These are phyloP conservation scores for Phalaenopsis aphrodite DNA, from an alignment of 106 monocot genomes.

Conservation along the genomic window DNA sequence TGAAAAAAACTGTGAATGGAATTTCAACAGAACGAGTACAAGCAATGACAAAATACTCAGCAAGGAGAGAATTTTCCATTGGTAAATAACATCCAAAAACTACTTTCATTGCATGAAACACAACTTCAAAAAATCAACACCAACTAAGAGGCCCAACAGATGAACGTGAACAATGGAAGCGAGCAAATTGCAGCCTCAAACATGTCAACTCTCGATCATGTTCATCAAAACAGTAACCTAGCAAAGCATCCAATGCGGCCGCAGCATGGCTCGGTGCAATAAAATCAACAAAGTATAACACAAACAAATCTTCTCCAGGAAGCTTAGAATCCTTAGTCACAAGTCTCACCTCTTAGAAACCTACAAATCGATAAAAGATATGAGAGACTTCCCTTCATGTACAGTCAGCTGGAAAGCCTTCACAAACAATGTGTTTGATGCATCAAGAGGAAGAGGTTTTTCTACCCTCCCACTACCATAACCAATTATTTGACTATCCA, in stretches of 20 bases:
- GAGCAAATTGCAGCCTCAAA: too few relatives aligned
- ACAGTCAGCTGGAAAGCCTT: slow-evolving; percentile 59
- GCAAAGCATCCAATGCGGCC: slow-evolving; percentile 38
- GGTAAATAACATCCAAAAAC: too few relatives aligned
- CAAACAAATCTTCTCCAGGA: slow-evolving; percentile 32
- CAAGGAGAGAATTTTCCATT: too few relatives aligned
- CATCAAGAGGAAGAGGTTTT: slow-evolving; percentile 64
- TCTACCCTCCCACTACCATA: slow-evolving; percentile 35
- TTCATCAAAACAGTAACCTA: slow-evolving; percentile 54
- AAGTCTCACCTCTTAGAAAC: slow-evolving; percentile 66
- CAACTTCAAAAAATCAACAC: too few relatives aligned
- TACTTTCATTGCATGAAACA: too few relatives aligned
- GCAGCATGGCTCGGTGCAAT: slow-evolving; percentile 25
- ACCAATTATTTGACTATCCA: slow-evolving; percentile 28
- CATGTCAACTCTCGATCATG: slow-evolving; percentile 7
- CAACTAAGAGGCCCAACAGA: too few relatives aligned
- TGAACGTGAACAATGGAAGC: too few relatives aligned
- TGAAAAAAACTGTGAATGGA: too few relatives aligned
- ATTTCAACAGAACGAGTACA: too few relatives aligned
- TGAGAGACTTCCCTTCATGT: slow-evolving; percentile 74
- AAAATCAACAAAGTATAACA: slow-evolving; percentile 50
- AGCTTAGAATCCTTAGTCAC: slow-evolving; percentile 57
- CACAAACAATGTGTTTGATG: slow-evolving; percentile 63
- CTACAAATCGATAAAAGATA: slow-evolving; percentile 67
- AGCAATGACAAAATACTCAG: too few relatives aligned